Conservation (phyloP, 306 rosid species). For the Inga oerstediana region DNA sequence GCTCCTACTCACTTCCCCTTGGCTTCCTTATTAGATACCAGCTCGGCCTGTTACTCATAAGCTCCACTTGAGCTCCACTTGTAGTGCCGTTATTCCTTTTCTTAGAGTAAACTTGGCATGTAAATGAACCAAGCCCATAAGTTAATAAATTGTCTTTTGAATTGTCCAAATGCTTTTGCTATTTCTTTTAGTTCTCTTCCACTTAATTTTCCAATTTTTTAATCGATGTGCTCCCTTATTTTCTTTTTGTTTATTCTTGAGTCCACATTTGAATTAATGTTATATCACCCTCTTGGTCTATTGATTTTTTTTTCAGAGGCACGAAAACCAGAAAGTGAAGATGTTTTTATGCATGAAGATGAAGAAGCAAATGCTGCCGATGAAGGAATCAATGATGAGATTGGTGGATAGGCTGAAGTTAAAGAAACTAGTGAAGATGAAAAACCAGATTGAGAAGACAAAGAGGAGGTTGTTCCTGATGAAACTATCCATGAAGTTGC, state of each 20-base stretch:
- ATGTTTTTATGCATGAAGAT: conserved; percentile 83
- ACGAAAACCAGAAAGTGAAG: conserved; percentile 75
- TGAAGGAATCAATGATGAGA: too few species aligned
- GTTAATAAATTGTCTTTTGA: too few species aligned
- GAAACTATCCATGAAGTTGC: conserved; percentile 89
- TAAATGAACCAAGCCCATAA: too few species aligned
- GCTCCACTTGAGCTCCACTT: too few species aligned
- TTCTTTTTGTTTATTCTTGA: conserved; percentile 5
- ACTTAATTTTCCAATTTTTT: background rate
- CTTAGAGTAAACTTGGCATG: too few species aligned
- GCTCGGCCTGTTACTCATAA: too few species aligned
- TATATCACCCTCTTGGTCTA: background rate
- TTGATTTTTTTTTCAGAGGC: conserved; percentile 50
- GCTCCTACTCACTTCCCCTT: too few species aligned
- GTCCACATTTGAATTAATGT: conserved; percentile 11
- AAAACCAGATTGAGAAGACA: conserved; percentile 53
- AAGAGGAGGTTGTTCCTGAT: conserved; percentile 68
- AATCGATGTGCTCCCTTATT: background rate
- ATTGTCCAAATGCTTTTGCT: background rate
- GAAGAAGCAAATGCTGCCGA: too few species aligned
- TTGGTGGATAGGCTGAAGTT: too few species aligned
- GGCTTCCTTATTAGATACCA: too few species aligned
- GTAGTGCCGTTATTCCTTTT: too few species aligned
- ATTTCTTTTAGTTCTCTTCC: too few species aligned
- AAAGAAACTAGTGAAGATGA: background rate